Percentiles rank a stretch among this genome's conserved stretches.
Evolutionary conservation across 768 basidiomycete species (phyloP).

Genomic region (Strobilomyces confusus): DNA sequence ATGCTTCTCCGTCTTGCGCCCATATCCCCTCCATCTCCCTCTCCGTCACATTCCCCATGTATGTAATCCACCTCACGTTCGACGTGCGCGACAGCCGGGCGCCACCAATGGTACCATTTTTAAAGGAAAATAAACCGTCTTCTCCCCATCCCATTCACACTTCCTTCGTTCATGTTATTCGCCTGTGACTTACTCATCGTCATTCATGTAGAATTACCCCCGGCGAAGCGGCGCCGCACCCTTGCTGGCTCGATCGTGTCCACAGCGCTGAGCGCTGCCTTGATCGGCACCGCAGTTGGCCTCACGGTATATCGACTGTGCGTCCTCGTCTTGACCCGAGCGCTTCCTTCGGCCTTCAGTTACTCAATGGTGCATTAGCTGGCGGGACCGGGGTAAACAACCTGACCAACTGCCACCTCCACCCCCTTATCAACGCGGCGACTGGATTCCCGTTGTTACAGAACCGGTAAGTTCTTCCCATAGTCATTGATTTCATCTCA

Average conservation of each 20-base stretch:
- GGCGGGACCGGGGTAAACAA: constrained; percentile 73
- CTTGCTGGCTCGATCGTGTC: constrained; percentile 81
- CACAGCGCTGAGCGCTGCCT: constrained; percentile 78
- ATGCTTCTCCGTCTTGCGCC: constrained; percentile 25
- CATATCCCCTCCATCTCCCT: constrained; percentile 7
- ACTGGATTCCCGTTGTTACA: constrained; percentile 46
- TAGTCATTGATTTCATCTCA: constrained; percentile 12
- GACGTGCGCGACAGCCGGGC: constrained; percentile 11
- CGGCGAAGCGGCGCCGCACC: constrained; percentile 75
- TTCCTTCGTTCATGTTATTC: constrained; percentile 28
- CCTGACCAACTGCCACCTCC: constrained; percentile 45
- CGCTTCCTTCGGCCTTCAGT: background rate
- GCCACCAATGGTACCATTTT: constrained; percentile 4
- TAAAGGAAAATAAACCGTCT: constrained; percentile 15
- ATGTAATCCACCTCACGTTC: constrained; percentile 23
- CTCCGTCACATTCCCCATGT: constrained; percentile 9
- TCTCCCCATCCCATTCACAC: constrained; percentile 9
- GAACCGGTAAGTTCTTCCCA: constrained; percentile 27
- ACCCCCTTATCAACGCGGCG: constrained; percentile 62
- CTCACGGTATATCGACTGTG: constrained; percentile 84
- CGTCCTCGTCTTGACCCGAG: constrained; percentile 30
- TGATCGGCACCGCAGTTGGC: constrained; percentile 84
- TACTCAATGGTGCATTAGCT: constrained; percentile 39
- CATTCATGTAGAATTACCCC: constrained; percentile 66
- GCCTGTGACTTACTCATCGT: constrained; percentile 40